Conservation (phyloP, 2,329 filamentous ascomycete species). For the Fusarium sp. region DNA sequence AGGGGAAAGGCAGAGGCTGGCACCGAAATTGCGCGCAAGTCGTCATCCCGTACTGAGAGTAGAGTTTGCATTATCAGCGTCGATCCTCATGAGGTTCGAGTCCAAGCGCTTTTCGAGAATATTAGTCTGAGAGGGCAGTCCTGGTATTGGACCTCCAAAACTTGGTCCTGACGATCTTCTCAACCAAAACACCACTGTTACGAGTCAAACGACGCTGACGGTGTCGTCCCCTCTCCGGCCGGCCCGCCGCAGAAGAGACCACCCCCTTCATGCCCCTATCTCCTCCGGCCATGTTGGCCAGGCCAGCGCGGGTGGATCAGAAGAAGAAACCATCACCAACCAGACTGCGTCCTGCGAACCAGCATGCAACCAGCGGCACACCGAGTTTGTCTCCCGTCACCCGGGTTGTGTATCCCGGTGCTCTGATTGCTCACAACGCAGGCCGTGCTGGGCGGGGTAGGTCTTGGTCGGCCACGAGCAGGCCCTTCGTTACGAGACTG, state of each 20-base stretch:
- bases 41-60: constrained; percentile 32
- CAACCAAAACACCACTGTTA: constrained; percentile 21
- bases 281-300: constrained; percentile 42
- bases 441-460: constrained; percentile 29
- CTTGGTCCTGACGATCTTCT: constrained; percentile 18
- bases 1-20: constrained; percentile 33
- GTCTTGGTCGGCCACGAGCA: constrained; percentile 24
- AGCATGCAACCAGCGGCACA: constrained; percentile 44
- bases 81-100: constrained; percentile 39
- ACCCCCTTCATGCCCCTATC: constrained; percentile 27
- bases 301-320: constrained; percentile 43
- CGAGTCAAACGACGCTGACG: constrained; percentile 22
- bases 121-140: constrained; percentile 20
- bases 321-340: constrained; percentile 39
- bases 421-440: constrained; percentile 39
- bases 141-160: constrained; percentile 26
- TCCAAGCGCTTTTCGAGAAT: constrained; percentile 29
- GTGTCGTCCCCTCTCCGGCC: constrained; percentile 19
- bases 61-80: constrained; percentile 32
- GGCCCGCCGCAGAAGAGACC: constrained; percentile 34
- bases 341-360: constrained; percentile 34
- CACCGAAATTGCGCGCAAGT: constrained; percentile 39
- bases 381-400: constrained; percentile 40
- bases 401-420: constrained; percentile 20
- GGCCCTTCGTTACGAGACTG: constrained; percentile 11